Conservation (phyloP, 495 filamentous ascomycete species). For the Thozetella sp. region DNA sequence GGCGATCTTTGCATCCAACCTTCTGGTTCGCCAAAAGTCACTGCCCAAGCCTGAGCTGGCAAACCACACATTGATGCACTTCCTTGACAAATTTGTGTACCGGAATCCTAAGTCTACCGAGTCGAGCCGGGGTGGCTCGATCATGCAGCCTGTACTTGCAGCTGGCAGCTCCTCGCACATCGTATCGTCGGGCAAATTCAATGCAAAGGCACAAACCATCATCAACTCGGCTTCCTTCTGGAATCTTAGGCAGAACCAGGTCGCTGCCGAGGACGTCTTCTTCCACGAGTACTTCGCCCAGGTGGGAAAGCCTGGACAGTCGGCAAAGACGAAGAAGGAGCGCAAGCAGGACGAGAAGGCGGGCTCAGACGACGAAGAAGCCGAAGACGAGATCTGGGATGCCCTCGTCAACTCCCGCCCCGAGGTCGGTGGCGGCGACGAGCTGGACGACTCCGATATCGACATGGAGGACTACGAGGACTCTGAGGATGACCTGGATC, state of each 20-base stretch:
- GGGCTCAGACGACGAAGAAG: constrained; percentile 53
- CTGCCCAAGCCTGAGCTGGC: constrained; percentile 87
- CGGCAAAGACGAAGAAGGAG: constrained; percentile 60
- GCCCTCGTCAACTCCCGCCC: constrained; percentile 66
- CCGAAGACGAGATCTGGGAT: constrained; percentile 86
- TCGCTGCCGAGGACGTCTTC: constrained; percentile 91
- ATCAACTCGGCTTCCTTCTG: constrained; percentile 92
- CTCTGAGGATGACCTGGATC: constrained; percentile 45
- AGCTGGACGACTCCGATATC: constrained; percentile 46
- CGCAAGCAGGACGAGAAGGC: constrained; percentile 33
- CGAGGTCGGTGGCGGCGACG: constrained; percentile 62
- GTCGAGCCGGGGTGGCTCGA: constrained; percentile 70
- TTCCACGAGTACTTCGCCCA: constrained; percentile 96
- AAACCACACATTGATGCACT: constrained; percentile 86
- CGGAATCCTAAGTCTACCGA: constrained; percentile 77
- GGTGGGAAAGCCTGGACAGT: constrained; percentile 63
- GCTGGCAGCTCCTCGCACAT: constrained; percentile 61
- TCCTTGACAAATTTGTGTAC: constrained; percentile 97
- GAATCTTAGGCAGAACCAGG: constrained; percentile 83
- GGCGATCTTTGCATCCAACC: constrained; percentile 74
- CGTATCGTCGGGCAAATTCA: constrained; percentile 60
- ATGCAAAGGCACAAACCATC: constrained; percentile 45
- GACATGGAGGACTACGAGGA: constrained; percentile 53
- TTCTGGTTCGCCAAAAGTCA: constrained; percentile 67
- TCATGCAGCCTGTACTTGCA: constrained; percentile 92